phyloP scores from a whole-genome alignment of 1,284 basidiomycete genomes.

The Fomitopsis pinicola region DNA sequence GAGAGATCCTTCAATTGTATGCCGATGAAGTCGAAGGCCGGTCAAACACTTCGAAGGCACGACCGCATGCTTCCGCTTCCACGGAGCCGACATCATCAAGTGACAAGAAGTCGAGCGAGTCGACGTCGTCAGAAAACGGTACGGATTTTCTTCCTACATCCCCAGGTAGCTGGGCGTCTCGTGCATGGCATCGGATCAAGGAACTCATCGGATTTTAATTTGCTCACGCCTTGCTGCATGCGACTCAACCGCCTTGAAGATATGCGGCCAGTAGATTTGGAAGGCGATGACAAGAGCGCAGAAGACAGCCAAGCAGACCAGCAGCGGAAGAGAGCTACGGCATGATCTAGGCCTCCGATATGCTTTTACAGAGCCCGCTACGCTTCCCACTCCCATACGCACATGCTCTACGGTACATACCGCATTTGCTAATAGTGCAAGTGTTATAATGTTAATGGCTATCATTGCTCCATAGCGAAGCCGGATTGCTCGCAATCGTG shows the following conservation, averaged over 20 bases:
- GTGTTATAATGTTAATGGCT: not conserved
- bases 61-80: slow-evolving; percentile 10
- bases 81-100: slow-evolving; percentile 16
- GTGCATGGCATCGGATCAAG: slow-evolving; percentile 62
- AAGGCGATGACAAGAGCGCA: not conserved
- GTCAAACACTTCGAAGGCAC: slow-evolving; percentile 13
- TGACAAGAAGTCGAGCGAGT: slow-evolving; percentile 13
- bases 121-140: slow-evolving; percentile 53
- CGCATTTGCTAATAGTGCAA: not conserved
- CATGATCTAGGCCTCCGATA: slow-evolving; percentile 3
- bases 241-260: slow-evolving; percentile 5
- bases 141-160: slow-evolving; percentile 59
- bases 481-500: not conserved
- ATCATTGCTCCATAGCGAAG: not conserved
- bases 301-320: slow-evolving; percentile 16
- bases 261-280: not conserved
- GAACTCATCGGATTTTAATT: slow-evolving; percentile 67
- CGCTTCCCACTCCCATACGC: not conserved
- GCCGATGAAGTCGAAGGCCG: slow-evolving; percentile 90
- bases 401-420: not conserved
- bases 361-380: not conserved
- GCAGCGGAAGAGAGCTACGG: slow-evolving; percentile 20
- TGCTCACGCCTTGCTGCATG: slow-evolving; percentile 36
- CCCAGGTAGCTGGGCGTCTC: slow-evolving; percentile 64
- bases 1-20: slow-evolving; percentile 84